phyloP scores from a whole-genome alignment of 2,329 filamentous ascomycete species.

The Pseudogymnoascus sp. region DNA sequence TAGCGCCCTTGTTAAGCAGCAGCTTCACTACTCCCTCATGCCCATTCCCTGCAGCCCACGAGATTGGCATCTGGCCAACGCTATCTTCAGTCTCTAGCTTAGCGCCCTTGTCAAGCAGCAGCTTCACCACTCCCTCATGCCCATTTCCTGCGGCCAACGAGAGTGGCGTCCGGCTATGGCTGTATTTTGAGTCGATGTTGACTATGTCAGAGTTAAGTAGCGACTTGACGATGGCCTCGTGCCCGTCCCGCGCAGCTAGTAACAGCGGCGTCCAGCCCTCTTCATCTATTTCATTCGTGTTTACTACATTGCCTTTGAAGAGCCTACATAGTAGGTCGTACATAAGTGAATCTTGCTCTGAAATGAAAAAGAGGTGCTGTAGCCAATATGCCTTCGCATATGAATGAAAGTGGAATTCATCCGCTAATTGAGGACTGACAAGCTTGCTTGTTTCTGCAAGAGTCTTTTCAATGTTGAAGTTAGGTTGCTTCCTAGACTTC shows the following conservation, averaged over 20 bases:
- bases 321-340: not conserved
- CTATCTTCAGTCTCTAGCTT: no score
- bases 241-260: constrained; percentile 7
- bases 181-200: not conserved
- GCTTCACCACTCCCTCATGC: no score
- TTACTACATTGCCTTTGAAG: constrained; percentile 9
- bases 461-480: constrained; percentile 12
- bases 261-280: not conserved
- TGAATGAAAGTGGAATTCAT: constrained; percentile 13
- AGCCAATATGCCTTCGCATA: constrained; percentile 13
- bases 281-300: constrained; percentile 10
- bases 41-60: no score
- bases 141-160: not conserved
- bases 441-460: constrained; percentile 10
- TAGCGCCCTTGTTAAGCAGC: no score
- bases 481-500: constrained; percentile 4
- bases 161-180: not conserved
- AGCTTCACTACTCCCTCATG: no score
- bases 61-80: no score
- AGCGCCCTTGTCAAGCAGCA: no score
- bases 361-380: not conserved
- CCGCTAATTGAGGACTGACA: constrained; percentile 8
- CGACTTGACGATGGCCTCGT: constrained; percentile 3
- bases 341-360: not conserved
- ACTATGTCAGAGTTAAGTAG: constrained; percentile 7